Base-by-base conservation (phyloP, 768 basidiomycete genomes). In the Pleurotus djamor region DNA sequence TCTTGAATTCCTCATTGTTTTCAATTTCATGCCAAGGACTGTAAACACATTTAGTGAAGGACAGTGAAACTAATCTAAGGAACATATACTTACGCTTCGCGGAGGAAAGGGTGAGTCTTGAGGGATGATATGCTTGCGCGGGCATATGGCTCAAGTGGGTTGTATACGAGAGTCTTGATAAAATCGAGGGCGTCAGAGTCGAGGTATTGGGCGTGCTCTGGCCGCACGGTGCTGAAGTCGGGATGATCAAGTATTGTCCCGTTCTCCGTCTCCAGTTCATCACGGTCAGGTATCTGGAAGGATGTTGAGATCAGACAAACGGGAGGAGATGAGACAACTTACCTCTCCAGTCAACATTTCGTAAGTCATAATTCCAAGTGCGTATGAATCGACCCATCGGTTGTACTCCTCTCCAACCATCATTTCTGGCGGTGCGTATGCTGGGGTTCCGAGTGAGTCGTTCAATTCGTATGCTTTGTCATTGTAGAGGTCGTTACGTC, bases 1-100 rank as follows among this genome's bases (percentile, higher is more conserved):
- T n/a, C 9, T 9, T n/a, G 38, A 41, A 41, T n/a, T 10, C 10
- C n/a, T n/a, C 9, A 41, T 41, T n/a, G n/a, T 56, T 56, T 38
- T 56, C 54, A 56, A 56, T 56, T 56, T 56, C 54, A 32, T 32
- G 38, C 54, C 54, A 56, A 9, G 54, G 54, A 9, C 54, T 56
- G 28, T 4, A 41, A 41, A n/a, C 38, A 41, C 38, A 12, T 10
- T 4, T n/a, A 32, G 4, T 41, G 16, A 4, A 56, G 16, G 38
- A 43, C 54, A 56, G 41, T 21, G n/a, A 32, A n/a, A 13, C 34
- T 9, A 14, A 16, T 8, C 16, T 28, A 34, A 28, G 10, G 14
- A n/a, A 7, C 13, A 56, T 16, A 14, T 4, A 56, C 54, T 56
- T 32, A 56, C 54, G 54, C 54, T 17, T 43, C 35, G 14, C 54